Conservation (phyloP, 148 eudicot species). For the Tetragonia tetragonoides region DNA sequence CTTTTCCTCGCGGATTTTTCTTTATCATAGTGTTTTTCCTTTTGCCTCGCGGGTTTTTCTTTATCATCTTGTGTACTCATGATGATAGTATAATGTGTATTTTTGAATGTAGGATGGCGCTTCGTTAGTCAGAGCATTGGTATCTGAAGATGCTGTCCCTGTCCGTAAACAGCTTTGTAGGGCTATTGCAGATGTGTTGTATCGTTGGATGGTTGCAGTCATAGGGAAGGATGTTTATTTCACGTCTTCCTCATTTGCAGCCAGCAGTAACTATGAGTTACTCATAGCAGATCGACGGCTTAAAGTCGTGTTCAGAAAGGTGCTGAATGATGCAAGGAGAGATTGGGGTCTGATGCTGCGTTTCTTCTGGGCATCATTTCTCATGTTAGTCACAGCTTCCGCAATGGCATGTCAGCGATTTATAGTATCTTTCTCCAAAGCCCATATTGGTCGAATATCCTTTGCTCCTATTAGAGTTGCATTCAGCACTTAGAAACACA, state of each 20-base stretch:
- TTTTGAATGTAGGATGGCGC: conserved; percentile 66
- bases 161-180: conserved; percentile 61
- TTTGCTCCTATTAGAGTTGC: conserved; percentile 46
- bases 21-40: too few species aligned
- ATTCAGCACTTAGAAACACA: conserved; percentile 17
- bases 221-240: conserved; percentile 24
- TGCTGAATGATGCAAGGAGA: conserved; percentile 56
- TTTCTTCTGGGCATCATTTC: conserved; percentile 47
- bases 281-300: conserved; percentile 68
- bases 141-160: conserved; percentile 59
- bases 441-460: conserved; percentile 41
- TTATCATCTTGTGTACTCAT: neutral
- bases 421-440: conserved; percentile 44
- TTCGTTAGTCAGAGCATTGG: conserved; percentile 53
- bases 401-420: conserved; percentile 65
- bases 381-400: conserved; percentile 46
- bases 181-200: conserved; percentile 59
- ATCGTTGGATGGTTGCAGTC: conserved; percentile 48
- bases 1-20: too few species aligned
- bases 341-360: conserved; percentile 55
- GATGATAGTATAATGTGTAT: neutral
- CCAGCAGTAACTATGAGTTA: conserved; percentile 37
- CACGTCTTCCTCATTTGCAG: conserved; percentile 27
- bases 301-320: conserved; percentile 58
- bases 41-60: too few species aligned